Base-by-base conservation (phyloP, 768 basidiomycete genomes). In the Cystoderma amianthinum region DNA sequence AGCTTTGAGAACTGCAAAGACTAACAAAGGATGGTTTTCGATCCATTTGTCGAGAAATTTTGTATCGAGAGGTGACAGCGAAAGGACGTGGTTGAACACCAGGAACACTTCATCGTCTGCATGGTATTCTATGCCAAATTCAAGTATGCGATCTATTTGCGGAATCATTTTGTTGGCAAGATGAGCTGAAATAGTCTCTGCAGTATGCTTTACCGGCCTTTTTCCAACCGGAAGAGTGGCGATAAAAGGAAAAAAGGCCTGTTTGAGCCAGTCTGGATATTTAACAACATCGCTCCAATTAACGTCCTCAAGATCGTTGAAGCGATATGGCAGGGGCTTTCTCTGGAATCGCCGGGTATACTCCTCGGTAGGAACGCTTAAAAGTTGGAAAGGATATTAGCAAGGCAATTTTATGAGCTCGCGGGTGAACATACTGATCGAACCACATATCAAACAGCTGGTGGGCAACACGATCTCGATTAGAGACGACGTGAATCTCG, bases 401-500 rank as follows among this genome's bases (percentile, higher is more conserved):
- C 23, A 35, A 17, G 1, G 21, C 25, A 13, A 5, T 17, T 28
- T 28, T 28, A n/a, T 7, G 25, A 28, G 7, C 25, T n/a, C 25
- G 7, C 25, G n/a, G n/a, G 25, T 4, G 22, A 5, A 62, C 80
- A 56, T 55, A 82, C 81, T 80, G 76, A 24, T 82, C 76, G 50
- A 80, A 78, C 60, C 79, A 78, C 23, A 82, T 53, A 51, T 85
- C 82, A 47, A 85, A 83, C 0, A 78, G 53, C 56, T 81, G 78
- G 50, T 82, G 79, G 0, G 80, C 76, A 2, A 80, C 62, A 7
- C 78, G 71, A 54, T 83, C 81, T 10, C 80, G 63, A 51, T 82
- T 82, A 0, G 82, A 83, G 7, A 83, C 72, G 3, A 84, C 82
- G 51, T 83, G 82, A 5, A 83, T 66, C 46, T 84, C 82, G 25